phyloP scores from a whole-genome alignment of 2,329 filamentous ascomycete species.

The Curvularia eragrostidis region DNA sequence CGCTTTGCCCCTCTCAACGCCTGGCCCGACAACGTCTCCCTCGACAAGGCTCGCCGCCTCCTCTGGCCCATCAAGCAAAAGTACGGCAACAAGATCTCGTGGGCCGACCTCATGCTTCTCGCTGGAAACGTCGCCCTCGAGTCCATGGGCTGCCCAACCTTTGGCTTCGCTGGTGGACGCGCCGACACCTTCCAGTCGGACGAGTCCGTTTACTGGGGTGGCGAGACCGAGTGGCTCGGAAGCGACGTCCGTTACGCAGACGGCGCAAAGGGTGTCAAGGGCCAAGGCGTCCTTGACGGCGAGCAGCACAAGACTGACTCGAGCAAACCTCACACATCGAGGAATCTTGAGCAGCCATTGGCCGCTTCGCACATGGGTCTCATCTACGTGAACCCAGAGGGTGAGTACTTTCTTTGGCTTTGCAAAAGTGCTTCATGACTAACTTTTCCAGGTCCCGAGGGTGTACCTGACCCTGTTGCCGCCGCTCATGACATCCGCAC shows the following conservation, averaged over 20 bases:
- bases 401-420: conserved; percentile 11
- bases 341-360: conserved; percentile 72
- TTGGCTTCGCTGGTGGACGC: conserved; percentile 76
- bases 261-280: conserved; percentile 57
- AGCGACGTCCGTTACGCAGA: conserved; percentile 72
- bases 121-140: conserved; percentile 79
- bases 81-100: conserved; percentile 83
- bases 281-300: conserved; percentile 48
- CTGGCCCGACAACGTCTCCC: conserved; percentile 79
- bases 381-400: conserved; percentile 82
- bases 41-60: conserved; percentile 81
- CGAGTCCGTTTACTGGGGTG: conserved; percentile 79
- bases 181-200: conserved; percentile 77
- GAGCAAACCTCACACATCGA: conserved; percentile 53
- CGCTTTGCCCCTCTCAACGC: conserved; percentile 81
- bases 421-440: neutral
- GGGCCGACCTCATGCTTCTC: conserved; percentile 75
- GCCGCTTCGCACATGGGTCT: conserved; percentile 76
- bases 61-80: conserved; percentile 85
- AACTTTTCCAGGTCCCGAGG: conserved; percentile 65
- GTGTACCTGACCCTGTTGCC: conserved; percentile 71
- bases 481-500: conserved; percentile 74
- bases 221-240: conserved; percentile 75
- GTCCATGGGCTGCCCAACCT: conserved; percentile 75
- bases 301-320: conserved; percentile 42